Evolutionary conservation across 345 rosid genomes (phyloP), one percentile per base, ranked within the genome.

Genomic region (Eucalyptus tenuipes): DNA sequence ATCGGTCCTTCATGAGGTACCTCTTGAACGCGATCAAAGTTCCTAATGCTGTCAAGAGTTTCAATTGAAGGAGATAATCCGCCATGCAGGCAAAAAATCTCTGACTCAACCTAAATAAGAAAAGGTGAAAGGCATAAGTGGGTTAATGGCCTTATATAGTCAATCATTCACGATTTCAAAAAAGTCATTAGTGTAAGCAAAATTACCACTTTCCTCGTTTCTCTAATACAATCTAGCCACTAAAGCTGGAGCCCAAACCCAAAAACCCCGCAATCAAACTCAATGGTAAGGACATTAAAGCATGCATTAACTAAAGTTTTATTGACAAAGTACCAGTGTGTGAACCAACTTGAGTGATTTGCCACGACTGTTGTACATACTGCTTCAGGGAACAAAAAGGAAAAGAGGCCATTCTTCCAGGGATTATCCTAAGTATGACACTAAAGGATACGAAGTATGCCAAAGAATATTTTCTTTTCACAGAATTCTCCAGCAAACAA

Each of bases 1-100:
- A 98, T 98, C 52, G 99, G 98, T 50, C 99, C 99, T 93, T 98
- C 99, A 79, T 97, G 98, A 18, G 99, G 99, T 90, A 98, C 99
- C 93, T 97, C 99, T 93, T 98, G 99, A 90, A 97, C 97, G 47
- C 99, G 95, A 81, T 98, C 99, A 91, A 98, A 97, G 89, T 95
- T 97, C 88, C 99, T 94, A 66, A 98, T 94, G 90, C 96, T 96
- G 90, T 98, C 99, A 84, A 98, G 97, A 85, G 99, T 98, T 93
- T 98, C 99, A 79, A 98, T 96, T 31, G 98, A 97, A n/a, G 98
- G 99, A 84, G 99, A 97, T 89, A 98, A 92, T 85, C 99, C 99
- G 90, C 99, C 99, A 88, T 98, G 99, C 88, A 98, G 96, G 92
- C 99, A 98, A 95, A 98, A 98, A 88, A 98, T 96, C 93, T 98